phyloP scores from a whole-genome alignment of 768 basidiomycete genomes.

The Leccinum uliginosum region DNA sequence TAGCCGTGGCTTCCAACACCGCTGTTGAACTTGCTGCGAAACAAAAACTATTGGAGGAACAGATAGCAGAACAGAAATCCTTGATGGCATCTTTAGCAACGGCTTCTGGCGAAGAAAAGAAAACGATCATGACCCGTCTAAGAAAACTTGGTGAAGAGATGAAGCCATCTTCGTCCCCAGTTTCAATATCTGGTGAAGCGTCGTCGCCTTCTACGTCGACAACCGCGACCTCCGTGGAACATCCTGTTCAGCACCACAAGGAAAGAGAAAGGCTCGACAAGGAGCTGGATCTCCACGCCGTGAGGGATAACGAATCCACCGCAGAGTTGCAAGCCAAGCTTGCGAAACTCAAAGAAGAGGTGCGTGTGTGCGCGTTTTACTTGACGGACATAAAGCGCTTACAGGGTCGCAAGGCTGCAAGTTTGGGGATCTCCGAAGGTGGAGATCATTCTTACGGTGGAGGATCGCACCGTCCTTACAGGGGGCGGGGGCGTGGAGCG shows the following conservation, averaged over 20 bases:
- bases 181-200: constrained; percentile 27
- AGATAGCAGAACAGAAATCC: constrained; percentile 85
- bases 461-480: constrained; percentile 56
- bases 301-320: constrained; percentile 44
- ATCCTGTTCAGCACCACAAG: constrained; percentile 44
- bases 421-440: constrained; percentile 60
- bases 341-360: constrained; percentile 77
- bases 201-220: constrained; percentile 26
- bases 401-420: constrained; percentile 53
- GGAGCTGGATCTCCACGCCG: constrained; percentile 68
- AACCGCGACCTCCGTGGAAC: constrained; percentile 23
- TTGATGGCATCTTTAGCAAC: constrained; percentile 68
- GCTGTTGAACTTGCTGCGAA: constrained; percentile 62
- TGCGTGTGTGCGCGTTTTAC: constrained; percentile 32
- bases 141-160: constrained; percentile 79
- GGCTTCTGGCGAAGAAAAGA: constrained; percentile 69
- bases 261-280: constrained; percentile 72
- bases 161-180: constrained; percentile 38
- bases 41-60: constrained; percentile 72
- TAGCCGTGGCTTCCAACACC: constrained; percentile 28
- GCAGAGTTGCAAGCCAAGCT: constrained; percentile 73
- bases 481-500: constrained; percentile 60
- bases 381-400: constrained; percentile 1
- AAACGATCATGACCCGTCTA: constrained; percentile 69
- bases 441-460: constrained; percentile 33